phyloP scores from a whole-genome alignment of 257 asterid species.

The Plantago ovata region DNA sequence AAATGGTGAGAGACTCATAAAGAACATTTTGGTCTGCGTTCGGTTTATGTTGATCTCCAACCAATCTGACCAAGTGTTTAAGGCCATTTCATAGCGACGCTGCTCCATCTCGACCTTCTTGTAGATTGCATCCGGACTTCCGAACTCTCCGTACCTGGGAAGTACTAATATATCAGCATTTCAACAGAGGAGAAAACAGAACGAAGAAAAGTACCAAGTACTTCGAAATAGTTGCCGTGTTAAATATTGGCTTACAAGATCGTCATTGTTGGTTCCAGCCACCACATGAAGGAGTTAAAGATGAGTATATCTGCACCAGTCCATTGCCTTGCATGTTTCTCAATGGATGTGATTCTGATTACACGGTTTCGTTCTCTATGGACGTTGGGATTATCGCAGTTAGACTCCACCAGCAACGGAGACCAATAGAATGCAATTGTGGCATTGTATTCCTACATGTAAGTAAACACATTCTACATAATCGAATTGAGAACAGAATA shows the following conservation, averaged over 20 bases:
- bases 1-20: slow-evolving; percentile 57
- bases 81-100: slow-evolving; percentile 48
- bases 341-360: slow-evolving; percentile 36
- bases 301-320: slow-evolving; percentile 57
- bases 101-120: slow-evolving; percentile 34
- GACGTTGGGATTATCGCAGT: slow-evolving; percentile 34
- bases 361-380: slow-evolving; percentile 29
- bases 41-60: slow-evolving; percentile 47
- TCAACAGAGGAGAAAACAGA: background rate
- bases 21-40: slow-evolving; percentile 45
- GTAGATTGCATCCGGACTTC: slow-evolving; percentile 29
- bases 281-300: slow-evolving; percentile 53
- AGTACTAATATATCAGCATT: background rate
- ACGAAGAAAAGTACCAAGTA: background rate
- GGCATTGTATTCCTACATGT: slow-evolving; percentile 54
- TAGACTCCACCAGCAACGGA: slow-evolving; percentile 60
- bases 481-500: slow-evolving; percentile 29
- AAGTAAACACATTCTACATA: background rate
- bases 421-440: slow-evolving; percentile 66
- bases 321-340: slow-evolving; percentile 58
- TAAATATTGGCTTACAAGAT: slow-evolving; percentile 50
- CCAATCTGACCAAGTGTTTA: slow-evolving; percentile 66
- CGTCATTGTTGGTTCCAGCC: slow-evolving; percentile 36
- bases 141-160: slow-evolving; percentile 57
- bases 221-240: too few species aligned